Percentiles rank a stretch among this genome's conserved stretches.
Evolutionary conservation across 164 flowering plant species (phyloP).

Genomic region (Stephania yunnanensis): DNA sequence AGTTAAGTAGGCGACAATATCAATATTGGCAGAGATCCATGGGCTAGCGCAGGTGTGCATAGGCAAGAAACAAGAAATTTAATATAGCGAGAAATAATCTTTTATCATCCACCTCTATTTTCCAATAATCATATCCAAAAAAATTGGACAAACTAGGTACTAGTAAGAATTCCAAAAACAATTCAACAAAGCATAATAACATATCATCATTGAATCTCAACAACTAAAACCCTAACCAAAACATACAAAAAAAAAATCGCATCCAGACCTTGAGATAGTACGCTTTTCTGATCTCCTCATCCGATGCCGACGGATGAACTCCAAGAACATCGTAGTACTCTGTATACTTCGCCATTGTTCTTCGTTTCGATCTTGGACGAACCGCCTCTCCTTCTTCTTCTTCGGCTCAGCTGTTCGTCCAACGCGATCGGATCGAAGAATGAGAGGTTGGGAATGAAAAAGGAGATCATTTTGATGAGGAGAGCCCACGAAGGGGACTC

Average conservation of each 20-base stretch:
- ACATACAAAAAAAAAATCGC: not conserved
- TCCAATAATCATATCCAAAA: not conserved
- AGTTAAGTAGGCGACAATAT: no score
- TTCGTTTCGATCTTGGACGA: not conserved
- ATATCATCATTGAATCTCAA: not conserved
- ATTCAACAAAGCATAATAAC: not conserved
- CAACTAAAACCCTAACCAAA: not conserved
- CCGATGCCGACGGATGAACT: slow-evolving; percentile 62
- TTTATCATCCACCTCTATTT: not conserved
- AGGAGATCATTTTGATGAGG: slow-evolving; percentile 5
- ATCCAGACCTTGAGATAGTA: slow-evolving; percentile 71
- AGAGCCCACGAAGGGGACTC: slow-evolving; percentile 19
- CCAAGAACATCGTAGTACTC: slow-evolving; percentile 88
- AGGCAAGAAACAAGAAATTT: no score
- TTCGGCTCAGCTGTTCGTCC: not conserved
- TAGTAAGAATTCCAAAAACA: not conserved
- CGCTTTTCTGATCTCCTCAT: slow-evolving; percentile 83
- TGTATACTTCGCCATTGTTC: slow-evolving; percentile 69
- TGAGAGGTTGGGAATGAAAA: slow-evolving; percentile 7
- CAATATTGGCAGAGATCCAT: no score
- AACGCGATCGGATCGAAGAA: not conserved
- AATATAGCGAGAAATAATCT: not conserved
- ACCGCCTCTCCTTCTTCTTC: not conserved
- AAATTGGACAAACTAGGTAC: not conserved
- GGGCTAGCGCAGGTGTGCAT: no score